Percentiles rank a stretch among this genome's conserved stretches.
These are phyloP conservation scores for Penicillium pulvis DNA, from an alignment of 495 filamentous ascomycete genomes.

Conservation along the genomic window DNA sequence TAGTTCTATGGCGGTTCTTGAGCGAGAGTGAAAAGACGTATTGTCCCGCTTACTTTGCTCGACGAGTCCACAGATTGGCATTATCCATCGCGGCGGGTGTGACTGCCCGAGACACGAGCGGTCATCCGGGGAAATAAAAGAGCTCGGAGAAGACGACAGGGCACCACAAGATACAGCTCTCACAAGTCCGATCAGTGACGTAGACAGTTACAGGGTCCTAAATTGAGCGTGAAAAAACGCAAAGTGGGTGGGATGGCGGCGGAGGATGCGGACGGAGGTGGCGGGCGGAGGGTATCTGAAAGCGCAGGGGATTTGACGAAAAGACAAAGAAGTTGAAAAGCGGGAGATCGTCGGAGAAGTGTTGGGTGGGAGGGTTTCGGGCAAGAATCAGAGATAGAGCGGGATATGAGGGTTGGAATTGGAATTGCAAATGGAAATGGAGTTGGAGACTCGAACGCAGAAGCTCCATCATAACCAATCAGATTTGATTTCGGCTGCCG, in stretches of 20 bases:
- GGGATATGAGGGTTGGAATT: constrained; percentile 11
- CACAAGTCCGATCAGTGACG: constrained; percentile 11
- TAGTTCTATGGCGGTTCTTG: constrained; percentile 1
- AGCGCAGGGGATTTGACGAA: constrained; percentile 3
- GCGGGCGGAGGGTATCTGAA: constrained; percentile 1
- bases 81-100: constrained; percentile 59
- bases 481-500: constrained; percentile 26
- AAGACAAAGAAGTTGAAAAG: neutral
- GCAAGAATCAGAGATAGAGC: neutral
- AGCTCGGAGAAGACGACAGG: constrained; percentile 22
- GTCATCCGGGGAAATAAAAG: constrained; percentile 39
- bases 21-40: neutral
- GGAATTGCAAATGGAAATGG: constrained; percentile 14
- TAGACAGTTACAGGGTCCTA: constrained; percentile 8
- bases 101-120: constrained; percentile 45
- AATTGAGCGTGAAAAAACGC: constrained; percentile 13
- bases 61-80: constrained; percentile 84
- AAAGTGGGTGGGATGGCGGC: constrained; percentile 8
- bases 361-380: neutral
- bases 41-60: constrained; percentile 71
- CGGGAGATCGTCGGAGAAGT: constrained; percentile 4
- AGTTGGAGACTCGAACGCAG: constrained; percentile 28
- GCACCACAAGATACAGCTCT: constrained; percentile 20
- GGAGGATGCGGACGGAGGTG: constrained; percentile 13
- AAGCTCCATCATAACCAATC: constrained; percentile 39